These are phyloP conservation scores for Colletotrichum kahawae DNA, from an alignment of 2,329 filamentous ascomycete species.

Conservation along the genomic window DNA sequence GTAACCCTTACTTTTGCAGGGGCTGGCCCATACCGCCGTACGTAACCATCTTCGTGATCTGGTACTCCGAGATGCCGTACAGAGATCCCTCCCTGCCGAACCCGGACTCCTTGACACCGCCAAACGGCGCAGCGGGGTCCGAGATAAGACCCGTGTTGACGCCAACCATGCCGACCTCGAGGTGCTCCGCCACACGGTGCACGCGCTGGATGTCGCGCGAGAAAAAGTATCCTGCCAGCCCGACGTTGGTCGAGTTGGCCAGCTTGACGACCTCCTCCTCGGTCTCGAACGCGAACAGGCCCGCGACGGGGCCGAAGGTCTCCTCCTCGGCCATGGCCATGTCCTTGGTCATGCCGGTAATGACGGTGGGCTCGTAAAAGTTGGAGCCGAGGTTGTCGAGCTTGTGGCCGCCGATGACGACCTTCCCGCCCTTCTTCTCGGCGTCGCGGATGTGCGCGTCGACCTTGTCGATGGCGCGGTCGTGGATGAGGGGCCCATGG, in stretches of 20 bases:
- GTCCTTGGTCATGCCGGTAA: constrained; percentile 82
- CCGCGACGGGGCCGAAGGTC: constrained; percentile 94
- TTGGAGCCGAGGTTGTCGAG: constrained; percentile 69
- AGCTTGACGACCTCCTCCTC: constrained; percentile 87
- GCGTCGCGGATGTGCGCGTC: constrained; percentile 82
- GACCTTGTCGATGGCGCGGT: constrained; percentile 80
- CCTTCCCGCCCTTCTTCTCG: constrained; percentile 74
- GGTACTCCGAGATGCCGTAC: constrained; percentile 80
- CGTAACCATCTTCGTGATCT: constrained; percentile 69
- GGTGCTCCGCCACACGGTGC: constrained; percentile 66
- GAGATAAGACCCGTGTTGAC: constrained; percentile 77
- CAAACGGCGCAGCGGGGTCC: constrained; percentile 68
- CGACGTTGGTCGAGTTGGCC: constrained; percentile 84
- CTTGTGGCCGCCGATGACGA: constrained; percentile 77
- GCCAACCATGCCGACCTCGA: constrained; percentile 89
- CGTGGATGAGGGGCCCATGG: constrained; percentile 86
- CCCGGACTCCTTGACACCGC: constrained; percentile 82
- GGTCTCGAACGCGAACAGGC: constrained; percentile 84
- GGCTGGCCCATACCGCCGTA: constrained; percentile 24
- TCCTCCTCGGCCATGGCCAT: constrained; percentile 90
- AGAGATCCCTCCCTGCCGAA: constrained; percentile 81
- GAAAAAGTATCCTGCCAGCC: constrained; percentile 94
- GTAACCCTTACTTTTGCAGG: constrained; percentile 6
- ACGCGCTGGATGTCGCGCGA: constrained; percentile 66
- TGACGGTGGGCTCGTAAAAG: constrained; percentile 90